Base-by-base conservation (phyloP, 164 flowering plant genomes). In the Piper betle region DNA sequence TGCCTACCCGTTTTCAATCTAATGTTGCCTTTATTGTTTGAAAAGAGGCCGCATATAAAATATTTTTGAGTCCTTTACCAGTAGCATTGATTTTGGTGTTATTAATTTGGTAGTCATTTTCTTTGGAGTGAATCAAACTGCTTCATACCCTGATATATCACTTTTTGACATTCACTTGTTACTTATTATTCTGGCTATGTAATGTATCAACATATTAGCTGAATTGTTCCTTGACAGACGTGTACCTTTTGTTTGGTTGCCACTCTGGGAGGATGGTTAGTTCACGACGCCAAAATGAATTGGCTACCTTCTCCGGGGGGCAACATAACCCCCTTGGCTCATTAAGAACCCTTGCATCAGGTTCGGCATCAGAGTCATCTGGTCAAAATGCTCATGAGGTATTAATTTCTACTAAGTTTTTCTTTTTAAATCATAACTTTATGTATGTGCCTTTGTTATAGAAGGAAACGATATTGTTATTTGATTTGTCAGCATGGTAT, bases 341-440 rank as follows among this genome's bases (percentile, higher is more conserved):
- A 50, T 72, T 55, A 58, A 69, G 78, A 55, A 58, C 63, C 39
- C 64, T 75, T 39, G 72, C 73, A 13, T 69, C 78, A 59, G 69
- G 42, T 53, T 66, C 75, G 52, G 71, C 61, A 66, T 69, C 78
- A 16, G 71, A 72, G 58, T 60, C 73, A 58, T 64, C 78, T 33
- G 53, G 68, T 37, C 50, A 39, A 65, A 69, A 43, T 10, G 20
- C 18, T 0, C 53, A 54, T 5, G 59, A 71, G 75, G 73, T 75
- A 58, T 58, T 25, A 25, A 25, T 15, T 55, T n/a, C 39, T 55
- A 53, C 37, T 25, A 25, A 25, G 33, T 25, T 53, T 54, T 54
- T 39, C 11, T 59, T 59, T 39, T 58, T 40, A 39, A 33, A 25
- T 50, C 16, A 20, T 60, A 6, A 57, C 40, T 13, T 37, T 25